These are phyloP conservation scores for Scheffersomyces lignicola DNA, from an alignment of 1,139 yeast genomes.

Conservation along the genomic window DNA sequence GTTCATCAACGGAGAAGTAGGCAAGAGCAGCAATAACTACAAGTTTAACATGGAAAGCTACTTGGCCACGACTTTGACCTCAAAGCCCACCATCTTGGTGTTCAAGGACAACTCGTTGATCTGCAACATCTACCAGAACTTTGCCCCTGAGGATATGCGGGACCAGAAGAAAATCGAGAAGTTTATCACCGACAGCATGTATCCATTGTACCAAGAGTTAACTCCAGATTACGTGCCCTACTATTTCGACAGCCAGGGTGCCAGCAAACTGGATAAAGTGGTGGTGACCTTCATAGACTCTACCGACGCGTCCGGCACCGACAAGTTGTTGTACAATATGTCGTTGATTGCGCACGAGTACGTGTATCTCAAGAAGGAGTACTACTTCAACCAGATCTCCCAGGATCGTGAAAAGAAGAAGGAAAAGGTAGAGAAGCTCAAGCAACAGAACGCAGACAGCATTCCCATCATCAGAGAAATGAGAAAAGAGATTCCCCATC, in stretches of 20 bases:
- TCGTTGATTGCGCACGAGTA: constrained; percentile 57
- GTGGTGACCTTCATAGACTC: constrained; percentile 56
- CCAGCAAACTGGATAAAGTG: constrained; percentile 38
- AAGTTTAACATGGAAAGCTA: constrained; percentile 45
- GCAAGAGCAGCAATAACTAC: constrained; percentile 25
- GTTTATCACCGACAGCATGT: constrained; percentile 48
- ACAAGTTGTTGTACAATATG: constrained; percentile 41
- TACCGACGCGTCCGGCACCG: constrained; percentile 33
- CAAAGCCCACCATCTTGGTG: constrained; percentile 60
- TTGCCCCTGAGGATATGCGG: constrained; percentile 64
- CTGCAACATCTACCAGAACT: constrained; percentile 56
- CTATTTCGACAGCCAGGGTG: constrained; percentile 33
- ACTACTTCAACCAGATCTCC: constrained; percentile 40
- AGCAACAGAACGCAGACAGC: constrained; percentile 41
- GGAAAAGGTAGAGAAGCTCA: constrained; percentile 41
- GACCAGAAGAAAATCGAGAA: constrained; percentile 44
- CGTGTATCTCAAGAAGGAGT: constrained; percentile 43
- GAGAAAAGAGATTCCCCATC: constrained; percentile 50
- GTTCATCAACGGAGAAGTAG: constrained; percentile 36
- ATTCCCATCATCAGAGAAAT: constrained; percentile 44
- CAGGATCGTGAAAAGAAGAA: constrained; percentile 43
- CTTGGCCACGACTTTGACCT: constrained; percentile 52
- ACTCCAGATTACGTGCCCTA: constrained; percentile 36
- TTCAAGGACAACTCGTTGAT: constrained; percentile 57
- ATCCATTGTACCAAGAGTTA: constrained; percentile 55